phyloP scores from a whole-genome alignment of 1,284 basidiomycete genomes.

The Ustilago trichophora region DNA sequence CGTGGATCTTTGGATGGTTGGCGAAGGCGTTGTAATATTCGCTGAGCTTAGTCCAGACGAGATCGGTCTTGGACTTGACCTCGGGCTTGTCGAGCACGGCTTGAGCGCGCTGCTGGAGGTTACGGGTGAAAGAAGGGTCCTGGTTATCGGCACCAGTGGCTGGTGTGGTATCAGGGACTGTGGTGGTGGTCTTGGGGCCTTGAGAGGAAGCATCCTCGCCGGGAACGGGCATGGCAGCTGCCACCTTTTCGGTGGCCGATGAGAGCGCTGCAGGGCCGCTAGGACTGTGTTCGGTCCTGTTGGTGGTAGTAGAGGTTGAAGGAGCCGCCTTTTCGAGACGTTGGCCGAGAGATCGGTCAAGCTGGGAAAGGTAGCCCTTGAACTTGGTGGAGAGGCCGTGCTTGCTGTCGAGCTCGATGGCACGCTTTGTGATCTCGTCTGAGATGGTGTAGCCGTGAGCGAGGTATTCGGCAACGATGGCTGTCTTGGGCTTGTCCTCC shows the following conservation, averaged over 20 bases:
- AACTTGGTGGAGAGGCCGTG: conserved; percentile 54
- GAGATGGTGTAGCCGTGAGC: conserved; percentile 57
- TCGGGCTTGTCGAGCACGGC: conserved; percentile 52
- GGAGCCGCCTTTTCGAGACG: conserved; percentile 38
- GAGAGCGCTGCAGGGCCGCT: conserved; percentile 42
- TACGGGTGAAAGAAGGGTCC: conserved; percentile 45
- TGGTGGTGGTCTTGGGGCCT: conserved; percentile 50
- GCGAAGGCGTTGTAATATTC: conserved; percentile 58
- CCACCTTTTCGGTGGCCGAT: conserved; percentile 47
- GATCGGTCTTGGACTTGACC: conserved; percentile 52
- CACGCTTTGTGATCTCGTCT: conserved; percentile 58
- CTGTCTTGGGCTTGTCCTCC: conserved; percentile 59
- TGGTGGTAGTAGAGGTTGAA: conserved; percentile 26
- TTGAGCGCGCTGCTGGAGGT: conserved; percentile 48
- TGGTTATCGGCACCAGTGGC: too few species aligned
- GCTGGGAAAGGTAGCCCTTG: conserved; percentile 49
- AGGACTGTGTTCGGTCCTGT: conserved; percentile 45
- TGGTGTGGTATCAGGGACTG: conserved; percentile 30
- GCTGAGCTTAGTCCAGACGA: conserved; percentile 54
- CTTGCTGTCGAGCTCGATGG: conserved; percentile 60
- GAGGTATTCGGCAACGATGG: conserved; percentile 59
- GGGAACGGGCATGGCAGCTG: conserved; percentile 48
- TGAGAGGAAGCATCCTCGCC: conserved; percentile 28
- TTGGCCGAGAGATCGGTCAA: conserved; percentile 55
- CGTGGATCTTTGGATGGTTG: conserved; percentile 64